These are phyloP conservation scores for Cryphonectria radicalis DNA, from an alignment of 2,329 filamentous ascomycete genomes.

Conservation along the genomic window DNA sequence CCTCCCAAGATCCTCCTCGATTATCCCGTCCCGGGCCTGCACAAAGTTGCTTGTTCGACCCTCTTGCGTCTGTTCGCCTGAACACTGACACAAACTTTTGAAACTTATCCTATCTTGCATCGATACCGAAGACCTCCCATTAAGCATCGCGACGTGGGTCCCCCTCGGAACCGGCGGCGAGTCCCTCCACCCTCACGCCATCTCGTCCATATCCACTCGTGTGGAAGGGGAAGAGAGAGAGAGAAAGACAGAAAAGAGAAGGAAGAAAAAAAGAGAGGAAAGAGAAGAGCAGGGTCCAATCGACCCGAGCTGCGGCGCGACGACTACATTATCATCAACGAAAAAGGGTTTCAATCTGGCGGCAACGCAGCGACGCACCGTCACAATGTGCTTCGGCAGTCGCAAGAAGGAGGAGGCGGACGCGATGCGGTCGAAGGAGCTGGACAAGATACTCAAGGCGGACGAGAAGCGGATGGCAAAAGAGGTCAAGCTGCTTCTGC, in stretches of 20 bases:
- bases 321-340: background rate
- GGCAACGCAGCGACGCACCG: conserved; percentile 16
- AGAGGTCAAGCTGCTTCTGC: conserved; percentile 90
- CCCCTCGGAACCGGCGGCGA: background rate
- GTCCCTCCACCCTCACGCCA: background rate
- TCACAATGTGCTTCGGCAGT: conserved; percentile 67
- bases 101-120: background rate
- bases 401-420: conserved; percentile 56
- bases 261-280: too few species aligned
- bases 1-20: conserved; percentile 5
- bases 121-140: background rate
- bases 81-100: background rate
- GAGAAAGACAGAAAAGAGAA: too few species aligned
- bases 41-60: background rate
- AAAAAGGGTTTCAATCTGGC: conserved; percentile 6
- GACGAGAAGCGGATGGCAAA: conserved; percentile 86
- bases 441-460: conserved; percentile 82
- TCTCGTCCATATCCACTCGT: background rate
- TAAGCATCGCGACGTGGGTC: background rate
- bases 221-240: too few species aligned
- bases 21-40: background rate
- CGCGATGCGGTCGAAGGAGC: conserved; percentile 68
- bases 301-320: background rate
- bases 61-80: background rate
- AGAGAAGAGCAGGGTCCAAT: background rate